Evolutionary conservation across 1,284 basidiomycete species (phyloP), one percentile per base, ranked within the genome.

Genomic region (Heliocybe sulcata): DNA sequence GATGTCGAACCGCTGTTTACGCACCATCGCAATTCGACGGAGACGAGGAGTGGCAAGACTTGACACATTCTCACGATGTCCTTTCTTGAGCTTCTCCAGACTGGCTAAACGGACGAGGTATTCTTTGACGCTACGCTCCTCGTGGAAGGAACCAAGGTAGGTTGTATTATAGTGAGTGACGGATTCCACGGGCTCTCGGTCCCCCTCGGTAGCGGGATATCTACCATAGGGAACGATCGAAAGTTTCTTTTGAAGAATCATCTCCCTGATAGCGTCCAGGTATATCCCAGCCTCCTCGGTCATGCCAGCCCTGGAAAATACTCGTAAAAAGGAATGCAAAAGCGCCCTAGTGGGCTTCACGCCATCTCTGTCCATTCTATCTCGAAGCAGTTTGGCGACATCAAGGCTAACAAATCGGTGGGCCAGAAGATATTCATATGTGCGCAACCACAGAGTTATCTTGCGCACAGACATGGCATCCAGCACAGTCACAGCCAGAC

Each of bases 391-490:
- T 45, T 75, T 72, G 2, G 79, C 72, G 45, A 85, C 64, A 51
- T 76, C 72, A 0, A 78, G 64, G 0, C 77, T 77, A 20, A 79
- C 69, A 55, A 79, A 77, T 1, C 73, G 69, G 57, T 80, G 76
- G 23, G 69, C 67, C 35, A 85, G 73, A 0, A 86, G 67, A 0
- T 69, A 60, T 8, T 70, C 61, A 59, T 77, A 81, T 0, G 81
- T 81, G 10, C 68, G 59, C 1, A 67, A 59, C 52, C 67, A 66
- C n/a, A 85, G 69, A 1, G 63, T 58, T 12, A 82, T 60, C 47
- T 71, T 65, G 23, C 70, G 68, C 2, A 56, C 64, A 35, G 74
- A 63, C 80, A 83, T 79, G 19, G 73, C 65, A 38, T 67, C 66
- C 35, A 86, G 63, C 16, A 85, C 51, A 0, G 68, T 56, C 3